phyloP scores from a whole-genome alignment of 139 green algal species.

The Volvox reticuliferus region DNA sequence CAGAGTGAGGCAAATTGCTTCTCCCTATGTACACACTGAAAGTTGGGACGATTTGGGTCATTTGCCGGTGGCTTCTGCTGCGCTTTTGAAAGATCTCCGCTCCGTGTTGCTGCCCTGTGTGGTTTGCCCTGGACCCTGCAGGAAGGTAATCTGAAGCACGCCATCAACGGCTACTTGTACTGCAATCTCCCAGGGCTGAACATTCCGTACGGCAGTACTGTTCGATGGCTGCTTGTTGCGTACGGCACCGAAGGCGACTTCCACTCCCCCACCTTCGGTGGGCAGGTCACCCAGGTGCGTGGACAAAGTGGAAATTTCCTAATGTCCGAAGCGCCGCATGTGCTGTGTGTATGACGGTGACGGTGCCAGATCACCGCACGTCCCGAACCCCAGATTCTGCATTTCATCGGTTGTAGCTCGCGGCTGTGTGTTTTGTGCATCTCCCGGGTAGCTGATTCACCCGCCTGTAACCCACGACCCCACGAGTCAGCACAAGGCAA shows the following conservation, averaged over 20 bases:
- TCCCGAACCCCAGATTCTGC: background rate
- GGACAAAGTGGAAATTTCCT: background rate
- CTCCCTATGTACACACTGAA: too few relatives aligned
- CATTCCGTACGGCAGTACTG: background rate
- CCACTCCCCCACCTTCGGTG: background rate
- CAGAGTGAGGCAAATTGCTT: too few relatives aligned
- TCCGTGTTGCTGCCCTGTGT: too few relatives aligned
- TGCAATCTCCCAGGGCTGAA: slow-evolving; percentile 59
- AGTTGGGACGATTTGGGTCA: too few relatives aligned
- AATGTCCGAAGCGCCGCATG: background rate
- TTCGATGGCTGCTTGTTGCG: slow-evolving; percentile 35
- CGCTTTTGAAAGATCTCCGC: too few relatives aligned
- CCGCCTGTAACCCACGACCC: background rate
- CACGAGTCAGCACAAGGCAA: too few relatives aligned
- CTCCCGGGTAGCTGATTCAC: background rate
- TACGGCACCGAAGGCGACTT: slow-evolving; percentile 50
- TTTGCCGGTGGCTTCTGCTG: too few relatives aligned
- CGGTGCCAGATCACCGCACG: background rate
- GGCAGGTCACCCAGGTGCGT: background rate
- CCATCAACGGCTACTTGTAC: slow-evolving; percentile 66
- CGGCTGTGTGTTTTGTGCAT: background rate
- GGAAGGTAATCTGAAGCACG: slow-evolving; percentile 61
- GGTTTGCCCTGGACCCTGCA: background rate
- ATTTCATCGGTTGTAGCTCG: background rate
- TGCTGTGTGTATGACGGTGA: background rate